Base-by-base conservation (phyloP, 495 filamentous ascomycete species). In the Podospora conica region DNA sequence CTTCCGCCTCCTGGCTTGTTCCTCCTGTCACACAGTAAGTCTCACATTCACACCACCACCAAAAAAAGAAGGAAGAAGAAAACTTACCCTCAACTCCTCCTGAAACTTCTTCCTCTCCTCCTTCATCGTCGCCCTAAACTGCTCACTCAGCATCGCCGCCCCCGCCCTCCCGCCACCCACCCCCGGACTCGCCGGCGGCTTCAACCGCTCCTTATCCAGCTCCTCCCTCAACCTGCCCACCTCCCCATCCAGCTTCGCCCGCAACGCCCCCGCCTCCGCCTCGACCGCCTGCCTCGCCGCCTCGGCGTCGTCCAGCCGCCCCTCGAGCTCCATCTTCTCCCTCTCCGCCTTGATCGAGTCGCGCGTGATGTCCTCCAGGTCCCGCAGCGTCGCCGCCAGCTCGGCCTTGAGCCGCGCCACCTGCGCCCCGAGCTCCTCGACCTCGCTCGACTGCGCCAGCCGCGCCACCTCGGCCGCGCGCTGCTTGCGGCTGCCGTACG, bases 291-390 rank as follows among this genome's bases (percentile, higher is more conserved):
- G 33, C 71, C 68, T 75, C 9, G 71, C 67, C 4, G 64, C 67
- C 15, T 72, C 23, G 1, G 72, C 74, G 48, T 78, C 73, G 64
- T 83, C 81, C 33, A 83, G 72, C 75, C 78, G 72, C 66, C 90
- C 86, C 61, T 89, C 80, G 28, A 86, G 78, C 70, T 97, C 96
- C 11, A 96, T 82, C 67, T 83, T 83, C 75, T 97, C 95, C 73
- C 90, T 90, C 79, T 98, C 95, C 64, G 89, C 90, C 69, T 92
- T 87, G 63, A 98, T 89, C 55, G 86, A 88, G 55, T 92, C 88
- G 71, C 90, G 90, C 23, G 93, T 96, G 76, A 98, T 88, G 21
- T 85, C 86, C 74, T 96, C 92, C 66, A 95, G 91, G 73, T 97
- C 95, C 63, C 84, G 82, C 22, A 96, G 84, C 60, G 91, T 96